phyloP scores from a whole-genome alignment of 2,329 filamentous ascomycete species.

The Stachybotrys elegans region DNA sequence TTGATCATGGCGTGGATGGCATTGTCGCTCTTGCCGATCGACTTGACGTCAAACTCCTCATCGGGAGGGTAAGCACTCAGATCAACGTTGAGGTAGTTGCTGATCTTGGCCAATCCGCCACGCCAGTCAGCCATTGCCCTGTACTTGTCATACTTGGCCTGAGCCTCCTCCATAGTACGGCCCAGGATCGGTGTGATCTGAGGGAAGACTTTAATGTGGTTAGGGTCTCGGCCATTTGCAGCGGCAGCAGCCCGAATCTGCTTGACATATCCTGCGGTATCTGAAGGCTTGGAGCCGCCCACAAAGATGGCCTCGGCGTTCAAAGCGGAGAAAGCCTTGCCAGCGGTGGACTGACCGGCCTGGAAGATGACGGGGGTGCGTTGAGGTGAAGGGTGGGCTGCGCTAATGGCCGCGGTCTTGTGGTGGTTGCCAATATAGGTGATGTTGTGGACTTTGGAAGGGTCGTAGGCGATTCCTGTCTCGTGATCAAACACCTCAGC shows the following conservation, averaged over 20 bases:
- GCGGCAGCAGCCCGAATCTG: slow-evolving; percentile 10
- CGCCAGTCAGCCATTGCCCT: not conserved
- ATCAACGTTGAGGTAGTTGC: not conserved
- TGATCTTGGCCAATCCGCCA: slow-evolving; percentile 2
- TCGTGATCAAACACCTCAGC: slow-evolving; percentile 30
- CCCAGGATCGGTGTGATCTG: not conserved
- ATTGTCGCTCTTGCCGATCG: not conserved
- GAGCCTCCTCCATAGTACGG: slow-evolving; percentile 5
- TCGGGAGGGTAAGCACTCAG: not conserved
- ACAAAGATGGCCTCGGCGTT: slow-evolving; percentile 8
- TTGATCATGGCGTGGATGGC: not conserved
- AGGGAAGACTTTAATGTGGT: slow-evolving; percentile 2
- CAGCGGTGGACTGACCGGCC: slow-evolving; percentile 7
- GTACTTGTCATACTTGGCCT: slow-evolving; percentile 2
- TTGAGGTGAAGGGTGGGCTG: slow-evolving; percentile 4
- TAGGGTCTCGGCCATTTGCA: slow-evolving; percentile 12
- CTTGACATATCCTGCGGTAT: not conserved
- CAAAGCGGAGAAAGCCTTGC: slow-evolving; percentile 7
- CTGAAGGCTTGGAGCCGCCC: not conserved
- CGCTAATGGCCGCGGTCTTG: slow-evolving; percentile 6
- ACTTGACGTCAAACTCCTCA: not conserved
- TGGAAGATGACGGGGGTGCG: slow-evolving; percentile 7
- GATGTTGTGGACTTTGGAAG: slow-evolving; percentile 48
- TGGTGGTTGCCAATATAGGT: slow-evolving; percentile 55
- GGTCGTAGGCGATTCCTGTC: slow-evolving; percentile 36